Conservation (phyloP, 164 flowering plant genomes). For the Vitis vinifera region ASM3070453v1 NC_081817.1:750001-750500, state of each 20-base stretch:
- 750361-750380: too few relatives aligned
- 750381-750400: not conserved
- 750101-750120: not conserved
- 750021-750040: constrained; percentile 99
- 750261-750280: too few relatives aligned
- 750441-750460: not conserved
- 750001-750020: constrained; percentile 95
- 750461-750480: not conserved
- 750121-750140: not conserved
- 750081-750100: constrained; percentile 99
- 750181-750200: too few relatives aligned
- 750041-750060: constrained; percentile 99
- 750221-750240: too few relatives aligned
- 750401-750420: not conserved
- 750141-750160: too few relatives aligned
- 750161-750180: too few relatives aligned
- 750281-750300: too few relatives aligned
- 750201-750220: too few relatives aligned
- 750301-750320: too few relatives aligned
- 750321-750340: too few relatives aligned
- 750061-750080: constrained; percentile 94
- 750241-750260: too few relatives aligned
- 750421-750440: not conserved
- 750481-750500: not conserved
- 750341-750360: too few relatives aligned